Evolutionary conservation across 1,284 basidiomycete species (phyloP).

Genomic region (Malassezia vespertilionis): DNA sequence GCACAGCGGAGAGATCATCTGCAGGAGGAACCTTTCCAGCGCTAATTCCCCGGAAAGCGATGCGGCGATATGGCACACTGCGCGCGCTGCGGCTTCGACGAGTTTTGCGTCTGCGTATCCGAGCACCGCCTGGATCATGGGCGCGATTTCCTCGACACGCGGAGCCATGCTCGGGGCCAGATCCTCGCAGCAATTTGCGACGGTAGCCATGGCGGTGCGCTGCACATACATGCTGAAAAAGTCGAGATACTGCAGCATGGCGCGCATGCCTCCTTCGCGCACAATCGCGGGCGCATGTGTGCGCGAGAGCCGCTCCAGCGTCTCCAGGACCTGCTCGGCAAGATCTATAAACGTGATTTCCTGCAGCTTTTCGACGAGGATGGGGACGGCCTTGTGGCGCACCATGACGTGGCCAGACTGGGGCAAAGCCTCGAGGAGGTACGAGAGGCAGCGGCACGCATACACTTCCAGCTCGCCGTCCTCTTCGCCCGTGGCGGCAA

Average conservation of each 20-base stretch:
- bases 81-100: conserved; percentile 43
- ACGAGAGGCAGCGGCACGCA: conserved; percentile 47
- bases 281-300: conserved; percentile 40
- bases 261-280: conserved; percentile 39
- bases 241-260: conserved; percentile 45
- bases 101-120: conserved; percentile 40
- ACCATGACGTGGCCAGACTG: conserved; percentile 40
- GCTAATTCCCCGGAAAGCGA: conserved; percentile 24
- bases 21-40: conserved; percentile 33
- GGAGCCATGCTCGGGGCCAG: conserved; percentile 23
- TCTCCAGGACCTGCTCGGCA: conserved; percentile 46
- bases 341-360: conserved; percentile 47
- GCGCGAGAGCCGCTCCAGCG: conserved; percentile 42
- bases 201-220: conserved; percentile 42
- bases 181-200: conserved; percentile 42
- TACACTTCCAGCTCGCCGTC: conserved; percentile 37
- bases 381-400: conserved; percentile 32
- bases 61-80: conserved; percentile 37
- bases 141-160: conserved; percentile 28
- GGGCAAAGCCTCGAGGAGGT: conserved; percentile 47
- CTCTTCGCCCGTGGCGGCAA: conserved; percentile 24
- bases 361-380: conserved; percentile 39
- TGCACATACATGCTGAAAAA: conserved; percentile 47
- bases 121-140: conserved; percentile 40
- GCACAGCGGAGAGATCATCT: conserved; percentile 30